Evolutionary conservation across 129 eudicot genomes (phyloP), one percentile per base, ranked within the genome.

Genomic region (Centrapalus pauciflorus): DNA sequence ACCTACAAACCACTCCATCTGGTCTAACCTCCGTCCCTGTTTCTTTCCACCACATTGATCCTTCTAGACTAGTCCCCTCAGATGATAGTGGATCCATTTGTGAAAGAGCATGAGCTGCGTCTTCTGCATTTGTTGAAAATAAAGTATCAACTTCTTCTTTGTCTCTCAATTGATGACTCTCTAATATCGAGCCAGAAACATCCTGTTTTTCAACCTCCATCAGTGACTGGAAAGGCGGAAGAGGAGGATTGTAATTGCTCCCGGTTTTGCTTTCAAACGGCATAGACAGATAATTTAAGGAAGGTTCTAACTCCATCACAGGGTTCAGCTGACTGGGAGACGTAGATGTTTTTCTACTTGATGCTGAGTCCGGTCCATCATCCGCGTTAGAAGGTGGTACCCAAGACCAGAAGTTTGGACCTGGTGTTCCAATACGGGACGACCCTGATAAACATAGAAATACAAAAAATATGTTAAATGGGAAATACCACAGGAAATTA

Each of bases 321-420:
- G 96, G 87, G 57, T 3, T 79, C 32, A 52, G 67, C 55, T 27
- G 59, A 40, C 14, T 55, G 3, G 74, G 67, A 64, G 71, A 68
- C 14, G 85, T 63, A 66, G 85, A 81, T 12, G 67, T 21, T 48
- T 77, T 49, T 32, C 37, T 28, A 24, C 80, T 80, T 33, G 76
- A 52, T 46, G 77, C 66, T 43, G 82, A 7, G 17, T 70, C 59
- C 14, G 45, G 43, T 19, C 59, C 80, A 40, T 30, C 64, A 30
- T 27, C 28, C 4, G 27, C 11, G 43, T 50, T 70, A 19, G 25
- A 66, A 79, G 97, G 94, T 38, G 98, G 98, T 13, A 79, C 67
- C 98, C 98, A 92, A 5, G 96, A 78, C 98, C 98, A 92, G 79
- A 92, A 92, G 59, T 57, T 70, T 66, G 98, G 96, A 66, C 98